A percentile compares a stretch with the other conserved stretches of the same genome.
Conservation (phyloP, 768 basidiomycete genomes). For the Leucosporidium yakuticum region DNA sequence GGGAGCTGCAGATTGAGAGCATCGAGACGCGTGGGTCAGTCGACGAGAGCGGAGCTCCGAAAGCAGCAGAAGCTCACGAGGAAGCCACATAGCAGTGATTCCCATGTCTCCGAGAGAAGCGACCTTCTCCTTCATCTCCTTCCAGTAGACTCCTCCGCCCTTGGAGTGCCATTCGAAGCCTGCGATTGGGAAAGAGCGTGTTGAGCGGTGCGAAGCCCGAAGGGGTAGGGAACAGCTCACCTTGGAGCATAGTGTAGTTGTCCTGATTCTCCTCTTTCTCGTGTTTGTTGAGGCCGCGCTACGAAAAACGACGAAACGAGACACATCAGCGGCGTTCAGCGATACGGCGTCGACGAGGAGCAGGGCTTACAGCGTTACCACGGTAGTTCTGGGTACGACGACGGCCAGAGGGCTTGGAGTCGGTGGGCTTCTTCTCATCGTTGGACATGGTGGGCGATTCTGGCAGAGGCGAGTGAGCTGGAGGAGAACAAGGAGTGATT, state of each 20-base stretch:
- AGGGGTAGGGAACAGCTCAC: neutral
- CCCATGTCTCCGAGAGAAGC: constrained; percentile 42
- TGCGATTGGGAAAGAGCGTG: neutral
- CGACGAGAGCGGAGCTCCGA: neutral
- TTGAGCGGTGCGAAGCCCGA: neutral
- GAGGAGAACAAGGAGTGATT: too few species aligned
- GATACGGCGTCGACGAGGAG: neutral
- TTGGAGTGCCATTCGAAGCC: constrained; percentile 33
- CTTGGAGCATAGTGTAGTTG: constrained; percentile 34
- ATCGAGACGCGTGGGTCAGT: neutral
- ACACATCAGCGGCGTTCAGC: neutral
- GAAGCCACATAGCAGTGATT: constrained; percentile 47
- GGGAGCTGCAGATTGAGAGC: constrained; percentile 33
- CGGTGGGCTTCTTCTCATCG: constrained; percentile 1
- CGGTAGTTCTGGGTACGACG: constrained; percentile 19
- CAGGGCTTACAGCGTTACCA: constrained; percentile 17
- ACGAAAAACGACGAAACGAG: neutral
- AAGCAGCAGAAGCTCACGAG: constrained; percentile 37
- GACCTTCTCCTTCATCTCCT: constrained; percentile 39
- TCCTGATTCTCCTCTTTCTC: constrained; percentile 17
- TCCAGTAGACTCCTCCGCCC: constrained; percentile 44
- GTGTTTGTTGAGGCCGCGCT: constrained; percentile 23
- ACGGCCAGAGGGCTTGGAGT: too few species aligned
- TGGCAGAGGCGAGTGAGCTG: too few species aligned
- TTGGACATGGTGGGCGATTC: neutral